A percentile compares a stretch with the other conserved stretches of the same genome.
phyloP scores from a whole-genome alignment of 257 asterid species.

The Nicotiana tomentosiformis region DNA sequence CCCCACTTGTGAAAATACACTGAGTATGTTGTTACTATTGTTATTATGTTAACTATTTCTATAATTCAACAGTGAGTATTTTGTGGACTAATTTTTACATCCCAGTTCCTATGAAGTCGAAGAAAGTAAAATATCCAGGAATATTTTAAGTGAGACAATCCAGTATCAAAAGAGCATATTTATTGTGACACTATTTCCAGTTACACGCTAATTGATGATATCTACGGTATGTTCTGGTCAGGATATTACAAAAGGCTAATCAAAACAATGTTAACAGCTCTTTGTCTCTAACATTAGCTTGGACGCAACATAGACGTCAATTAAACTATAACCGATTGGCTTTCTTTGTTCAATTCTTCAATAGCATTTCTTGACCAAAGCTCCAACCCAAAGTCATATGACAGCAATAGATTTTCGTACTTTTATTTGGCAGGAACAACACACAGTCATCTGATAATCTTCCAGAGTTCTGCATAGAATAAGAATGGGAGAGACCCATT shows the following conservation, averaged over 20 bases:
- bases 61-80: no score
- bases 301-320: not conserved
- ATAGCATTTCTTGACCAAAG: not conserved
- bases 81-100: no score
- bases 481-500: not conserved
- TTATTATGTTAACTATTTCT: no score
- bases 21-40: no score
- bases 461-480: not conserved
- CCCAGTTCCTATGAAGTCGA: no score
- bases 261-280: not conserved
- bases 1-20: no score
- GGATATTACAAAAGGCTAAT: not conserved
- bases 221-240: no score
- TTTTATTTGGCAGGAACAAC: not conserved
- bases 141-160: no score
- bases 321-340: not conserved
- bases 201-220: no score
- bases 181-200: no score
- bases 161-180: no score
- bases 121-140: no score
- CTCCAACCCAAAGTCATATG: not conserved
- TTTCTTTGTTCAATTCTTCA: not conserved
- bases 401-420: not conserved
- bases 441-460: not conserved
- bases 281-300: not conserved